Base-by-base conservation (phyloP, 495 filamentous ascomycete genomes). In the Apiosordaria backusii region DNA sequence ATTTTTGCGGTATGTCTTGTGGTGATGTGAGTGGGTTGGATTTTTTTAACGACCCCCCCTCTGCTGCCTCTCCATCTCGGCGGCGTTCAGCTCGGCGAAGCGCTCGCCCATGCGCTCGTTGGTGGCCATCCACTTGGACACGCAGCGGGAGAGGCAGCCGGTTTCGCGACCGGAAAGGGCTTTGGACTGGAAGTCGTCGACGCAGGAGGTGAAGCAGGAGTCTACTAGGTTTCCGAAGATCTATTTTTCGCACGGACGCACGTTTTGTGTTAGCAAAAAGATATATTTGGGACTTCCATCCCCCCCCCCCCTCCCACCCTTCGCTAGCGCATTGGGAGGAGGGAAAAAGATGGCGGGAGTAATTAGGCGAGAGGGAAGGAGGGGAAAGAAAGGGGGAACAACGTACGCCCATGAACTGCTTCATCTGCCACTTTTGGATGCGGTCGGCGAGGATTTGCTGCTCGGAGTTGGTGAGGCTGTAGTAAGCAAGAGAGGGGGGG, bases 141-240 rank as follows among this genome's bases (percentile, higher is more conserved):
- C 92, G 77, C 96, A 99, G 68, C 92, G 89, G 82, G 90, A 87
- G 66, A 97, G 86, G 79, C 96, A 98, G 71, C 89, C 86, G 74
- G 93, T 90, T 79, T 99, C 95, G 70, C 91, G 88, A 67, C 86
- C 81, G 63, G 88, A 87, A 35, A 99, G 86, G 6, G 92, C 91
- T 82, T 97, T 97, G 83, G 91, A 95, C 74, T 92, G 96, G 86
- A 99, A 99, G 83, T 97, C 94, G 77, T 92, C 94, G 78, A 98
- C 87, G 81, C 95, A 99, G 81, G 95, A 88, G 75, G 92, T 89
- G 84, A 99, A 99, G 85, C 95, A 99, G 76, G 89, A 83, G 71
- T 96, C 90, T 66, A 98, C 93, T 66, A 99, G 89, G 80, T 90
- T 92, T 76, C 92, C 94, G 83, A 97, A 98, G 88, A 97, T 92